Evolutionary conservation across 176 grass and related monocot genomes (phyloP), one percentile per base, ranked within the genome.

Genomic region (Carex scoparia): DNA sequence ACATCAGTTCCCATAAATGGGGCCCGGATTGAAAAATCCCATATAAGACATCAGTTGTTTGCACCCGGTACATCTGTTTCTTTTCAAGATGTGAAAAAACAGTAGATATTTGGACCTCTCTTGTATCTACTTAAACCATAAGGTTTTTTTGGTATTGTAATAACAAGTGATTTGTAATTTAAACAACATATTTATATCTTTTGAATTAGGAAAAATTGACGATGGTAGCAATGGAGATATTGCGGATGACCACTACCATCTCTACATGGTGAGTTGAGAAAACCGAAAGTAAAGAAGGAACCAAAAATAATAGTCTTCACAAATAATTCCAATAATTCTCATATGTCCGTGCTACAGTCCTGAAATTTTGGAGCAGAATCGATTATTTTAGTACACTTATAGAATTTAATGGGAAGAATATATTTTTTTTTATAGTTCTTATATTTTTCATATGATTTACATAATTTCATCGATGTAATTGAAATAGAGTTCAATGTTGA

Each of bases 211-310:
- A 83, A 63, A 27, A 10, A 91, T 93, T 85, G 51, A 53, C 18
- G 91, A 95, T 51, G 84, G 80, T 48, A 81, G 84, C 49, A 87
- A 51, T 40, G 90, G 93, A 79, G 90, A 95, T 83, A 15, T 89
- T 60, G 90, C 90, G 0, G 93, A 91, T 49, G 94, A 95, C 30
- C 94, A 95, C 16, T 95, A 93, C 59, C 89, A 95, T 84, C 89
- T 61, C 14, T 95, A 83, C 86, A 79, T 83, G 90, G 92, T 96
- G 32, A 86, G 35, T 51, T 70, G 16, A 65, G 79, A 57, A 79
- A 10, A 8, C 64, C 2, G 79, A 58, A 30, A 8, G 6, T 37
- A 40, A 18, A 79, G 10, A 65, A 74, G n/a, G 23, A 27, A 54
- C 7, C 4, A 14, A 54, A 14, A 30, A 31, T 76, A 51, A 76